Percentiles rank a stretch among this genome's conserved stretches.
Evolutionary conservation across 345 rosid species (phyloP).

Genomic region (Cardamine resedifolia): DNA sequence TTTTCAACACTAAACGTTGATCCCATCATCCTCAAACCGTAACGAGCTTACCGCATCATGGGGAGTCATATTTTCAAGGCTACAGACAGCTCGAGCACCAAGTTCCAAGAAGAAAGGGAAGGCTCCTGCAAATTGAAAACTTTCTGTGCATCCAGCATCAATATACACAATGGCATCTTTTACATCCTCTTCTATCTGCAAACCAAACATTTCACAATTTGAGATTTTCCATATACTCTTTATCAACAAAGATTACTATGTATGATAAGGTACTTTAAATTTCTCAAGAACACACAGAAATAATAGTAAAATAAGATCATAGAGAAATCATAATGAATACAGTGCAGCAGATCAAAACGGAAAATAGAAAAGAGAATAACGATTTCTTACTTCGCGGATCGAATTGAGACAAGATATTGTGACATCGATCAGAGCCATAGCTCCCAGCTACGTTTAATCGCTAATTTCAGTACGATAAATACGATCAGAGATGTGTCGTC

Average conservation of each 20-base stretch:
- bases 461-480: background rate
- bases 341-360: background rate
- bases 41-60: constrained; percentile 65
- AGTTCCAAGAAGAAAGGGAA: constrained; percentile 69
- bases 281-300: background rate
- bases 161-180: constrained; percentile 68
- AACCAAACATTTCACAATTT: background rate
- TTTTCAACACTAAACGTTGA: background rate
- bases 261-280: background rate
- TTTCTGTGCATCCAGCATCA: constrained; percentile 94
- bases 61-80: constrained; percentile 77
- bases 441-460: constrained; percentile 20
- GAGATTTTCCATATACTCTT: background rate
- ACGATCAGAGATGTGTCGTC: background rate
- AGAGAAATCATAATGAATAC: background rate
- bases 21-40: background rate
- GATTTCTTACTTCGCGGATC: constrained; percentile 60
- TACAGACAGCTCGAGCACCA: constrained; percentile 75
- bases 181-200: constrained; percentile 68
- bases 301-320: background rate
- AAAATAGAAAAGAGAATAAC: background rate
- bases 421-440: constrained; percentile 70
- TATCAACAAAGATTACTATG: background rate
- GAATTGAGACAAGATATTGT: constrained; percentile 77
- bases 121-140: constrained; percentile 86